phyloP scores from a whole-genome alignment of 345 rosid species.

The Gossypium ekmanianum region DNA sequence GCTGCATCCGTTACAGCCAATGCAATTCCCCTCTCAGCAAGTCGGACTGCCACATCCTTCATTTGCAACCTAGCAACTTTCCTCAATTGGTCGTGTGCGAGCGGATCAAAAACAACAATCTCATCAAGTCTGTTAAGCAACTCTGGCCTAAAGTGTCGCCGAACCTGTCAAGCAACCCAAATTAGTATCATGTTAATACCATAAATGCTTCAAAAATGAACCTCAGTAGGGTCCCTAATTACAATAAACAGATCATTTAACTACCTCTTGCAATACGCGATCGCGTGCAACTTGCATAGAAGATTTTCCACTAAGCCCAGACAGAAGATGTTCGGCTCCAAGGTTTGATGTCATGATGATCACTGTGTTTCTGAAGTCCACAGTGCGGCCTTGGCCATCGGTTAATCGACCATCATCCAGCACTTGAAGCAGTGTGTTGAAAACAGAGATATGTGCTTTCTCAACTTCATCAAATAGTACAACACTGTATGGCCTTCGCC shows the following conservation, averaged over 20 bases:
- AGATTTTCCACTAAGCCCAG: conserved; percentile 66
- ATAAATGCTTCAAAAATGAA: neutral
- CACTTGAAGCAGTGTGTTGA: conserved; percentile 90
- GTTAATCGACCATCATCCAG: conserved; percentile 87
- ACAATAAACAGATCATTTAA: neutral
- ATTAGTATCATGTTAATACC: neutral
- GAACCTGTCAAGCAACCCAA: conserved; percentile 37
- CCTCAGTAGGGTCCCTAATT: too few relatives aligned
- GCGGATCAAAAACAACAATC: conserved; percentile 83
- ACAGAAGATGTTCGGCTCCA: conserved; percentile 82
- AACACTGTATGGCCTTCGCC: conserved; percentile 83
- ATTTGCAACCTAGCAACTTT: conserved; percentile 76
- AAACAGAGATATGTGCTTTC: conserved; percentile 85
- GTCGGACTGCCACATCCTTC: conserved; percentile 77
- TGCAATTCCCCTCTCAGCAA: conserved; percentile 83
- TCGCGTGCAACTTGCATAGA: conserved; percentile 83
- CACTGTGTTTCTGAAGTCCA: conserved; percentile 76
- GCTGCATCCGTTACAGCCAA: conserved; percentile 84
- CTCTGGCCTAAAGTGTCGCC: conserved; percentile 81
- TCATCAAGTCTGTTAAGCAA: conserved; percentile 82
- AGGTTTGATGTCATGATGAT: conserved; percentile 95
- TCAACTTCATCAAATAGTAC: conserved; percentile 89
- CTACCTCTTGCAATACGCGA: conserved; percentile 73
- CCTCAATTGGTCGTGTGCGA: conserved; percentile 79
- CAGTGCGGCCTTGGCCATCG: conserved; percentile 91